Evolutionary conservation across 306 rosid species (phyloP).

Genomic region (Prunus persica): DNA sequence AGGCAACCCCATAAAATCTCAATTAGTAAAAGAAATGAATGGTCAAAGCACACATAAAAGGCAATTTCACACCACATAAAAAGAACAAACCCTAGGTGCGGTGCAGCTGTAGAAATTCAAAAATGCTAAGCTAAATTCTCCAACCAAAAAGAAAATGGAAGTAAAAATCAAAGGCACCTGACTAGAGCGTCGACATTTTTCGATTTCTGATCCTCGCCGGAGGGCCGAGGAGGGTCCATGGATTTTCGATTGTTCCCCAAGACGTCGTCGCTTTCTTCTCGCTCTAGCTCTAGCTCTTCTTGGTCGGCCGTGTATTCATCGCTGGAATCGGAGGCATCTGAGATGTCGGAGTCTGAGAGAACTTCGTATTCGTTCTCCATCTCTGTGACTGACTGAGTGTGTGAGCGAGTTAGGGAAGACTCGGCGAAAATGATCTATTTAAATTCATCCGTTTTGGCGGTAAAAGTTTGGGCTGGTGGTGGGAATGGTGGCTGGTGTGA

Average conservation of each 20-base stretch:
- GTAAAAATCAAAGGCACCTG: constrained; percentile 33
- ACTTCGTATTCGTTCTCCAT: constrained; percentile 57
- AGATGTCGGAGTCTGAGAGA: constrained; percentile 48
- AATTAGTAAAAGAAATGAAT: not conserved
- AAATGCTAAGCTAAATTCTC: not conserved
- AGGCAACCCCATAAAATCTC: not conserved
- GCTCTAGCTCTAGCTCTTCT: constrained; percentile 23
- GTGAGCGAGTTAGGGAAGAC: not conserved
- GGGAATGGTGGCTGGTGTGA: too few relatives aligned
- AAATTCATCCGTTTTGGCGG: constrained; percentile 3
- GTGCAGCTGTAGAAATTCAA: not conserved
- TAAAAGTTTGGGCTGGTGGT: not conserved
- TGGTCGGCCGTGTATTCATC: constrained; percentile 35
- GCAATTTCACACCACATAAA: not conserved
- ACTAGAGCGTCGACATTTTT: constrained; percentile 83
- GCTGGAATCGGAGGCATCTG: constrained; percentile 37
- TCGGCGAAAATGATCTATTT: not conserved
- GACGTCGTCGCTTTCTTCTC: constrained; percentile 10
- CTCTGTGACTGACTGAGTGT: not conserved
- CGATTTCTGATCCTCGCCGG: constrained; percentile 54
- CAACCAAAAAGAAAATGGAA: not conserved
- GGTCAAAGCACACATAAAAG: not conserved
- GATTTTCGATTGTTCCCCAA: not conserved
- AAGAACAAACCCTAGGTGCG: constrained; percentile 4
- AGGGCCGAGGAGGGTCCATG: constrained; percentile 13